Conservation (phyloP, 306 rosid genomes). For the Quercus gilva region DNA sequence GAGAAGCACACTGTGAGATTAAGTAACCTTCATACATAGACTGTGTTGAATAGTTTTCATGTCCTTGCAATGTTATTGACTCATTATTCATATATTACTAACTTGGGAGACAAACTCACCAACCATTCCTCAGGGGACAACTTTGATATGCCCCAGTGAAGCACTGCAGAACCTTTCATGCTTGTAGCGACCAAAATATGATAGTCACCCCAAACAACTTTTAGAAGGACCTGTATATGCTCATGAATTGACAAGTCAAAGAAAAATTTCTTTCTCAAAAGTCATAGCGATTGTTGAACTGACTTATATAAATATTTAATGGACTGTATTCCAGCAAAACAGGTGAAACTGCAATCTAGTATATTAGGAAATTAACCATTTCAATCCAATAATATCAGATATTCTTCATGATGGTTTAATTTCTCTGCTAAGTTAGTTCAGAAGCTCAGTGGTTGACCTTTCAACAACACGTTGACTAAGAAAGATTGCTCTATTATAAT, state of each 20-base stretch:
- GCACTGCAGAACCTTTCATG: slow-evolving; percentile 29
- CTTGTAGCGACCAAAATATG: slow-evolving; percentile 33
- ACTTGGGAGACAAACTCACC: slow-evolving; percentile 24
- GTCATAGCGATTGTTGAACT: neutral
- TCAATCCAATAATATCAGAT: neutral
- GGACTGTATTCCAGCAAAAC: neutral
- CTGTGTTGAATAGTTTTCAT: neutral
- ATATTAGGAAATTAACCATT: neutral
- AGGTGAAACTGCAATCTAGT: neutral
- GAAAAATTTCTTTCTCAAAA: neutral
- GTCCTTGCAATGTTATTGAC: neutral
- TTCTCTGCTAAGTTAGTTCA: neutral
- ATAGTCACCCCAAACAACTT: slow-evolving; percentile 17
- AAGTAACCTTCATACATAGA: neutral
- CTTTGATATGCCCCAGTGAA: slow-evolving; percentile 40
- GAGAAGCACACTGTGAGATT: slow-evolving; percentile 1
- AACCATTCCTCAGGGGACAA: slow-evolving; percentile 28
- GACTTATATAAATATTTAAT: neutral
- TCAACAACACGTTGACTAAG: neutral
- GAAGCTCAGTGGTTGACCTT: neutral
- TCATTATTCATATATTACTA: neutral
- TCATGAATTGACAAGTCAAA: neutral
- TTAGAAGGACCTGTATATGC: slow-evolving; percentile 23
- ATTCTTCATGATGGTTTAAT: neutral
- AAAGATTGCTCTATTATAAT: neutral